Evolutionary conservation across 1,284 basidiomycete species (phyloP), one percentile per base, ranked within the genome.

Genomic region (Thelephora terrestris): DNA sequence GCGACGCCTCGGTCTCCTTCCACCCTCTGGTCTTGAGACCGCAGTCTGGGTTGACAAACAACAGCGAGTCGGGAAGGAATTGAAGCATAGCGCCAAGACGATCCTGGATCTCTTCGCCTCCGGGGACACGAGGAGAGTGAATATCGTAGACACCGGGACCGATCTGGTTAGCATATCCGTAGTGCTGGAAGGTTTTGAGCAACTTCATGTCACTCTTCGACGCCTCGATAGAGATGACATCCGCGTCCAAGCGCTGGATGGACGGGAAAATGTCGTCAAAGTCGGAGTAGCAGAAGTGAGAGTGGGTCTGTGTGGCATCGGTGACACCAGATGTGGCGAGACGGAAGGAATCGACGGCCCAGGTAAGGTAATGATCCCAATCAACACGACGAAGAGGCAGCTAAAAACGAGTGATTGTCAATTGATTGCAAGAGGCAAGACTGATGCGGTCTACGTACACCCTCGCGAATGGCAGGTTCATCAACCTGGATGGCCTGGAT

Each of bases 401-500:
- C 81, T 85, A 58, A 44, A 49, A 46, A 17, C 7, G 35, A 25
- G n/a, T 42, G 6, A 42, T 21, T 16, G 12, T 42, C 39, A 42
- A 3, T 32, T 32, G 12, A 43, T n/a, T 39, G 12, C 9, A 25
- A 23, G 17, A 25, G 21, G 48, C 17, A 38, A 25, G n/a, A 18
- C 34, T 36, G 37, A 58, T 55, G 7, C 23, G 39, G 39, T 18
- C 3, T 25, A 61, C 81, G 64, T 71, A 85, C 81, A 73, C 96
- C 96, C 75, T 99, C 96, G 75, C 96, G 94, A 62, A 99, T 96
- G 54, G 96, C 96, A 52, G 96, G 92, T 76, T 99, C 96, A 63
- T 99, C 96, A 63, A 99, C 96, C 75, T 99, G 96, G 65, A 99
- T 95, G 62, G 94, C 95, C 62, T 85, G 84, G 69, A 99, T 98